Evolutionary conservation across 345 rosid genomes (phyloP).

Genomic region (Viola odorata): DNA sequence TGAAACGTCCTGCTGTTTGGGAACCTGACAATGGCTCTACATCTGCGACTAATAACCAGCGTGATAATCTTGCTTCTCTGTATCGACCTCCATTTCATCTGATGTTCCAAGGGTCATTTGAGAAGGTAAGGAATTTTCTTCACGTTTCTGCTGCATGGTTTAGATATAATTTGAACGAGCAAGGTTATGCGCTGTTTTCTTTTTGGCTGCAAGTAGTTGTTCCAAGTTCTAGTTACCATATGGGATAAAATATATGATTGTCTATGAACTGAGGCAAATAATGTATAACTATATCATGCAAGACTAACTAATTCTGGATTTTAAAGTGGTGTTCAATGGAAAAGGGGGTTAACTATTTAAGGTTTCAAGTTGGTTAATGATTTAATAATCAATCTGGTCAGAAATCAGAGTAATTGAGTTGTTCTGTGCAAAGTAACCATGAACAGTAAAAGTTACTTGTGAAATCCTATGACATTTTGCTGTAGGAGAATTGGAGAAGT

Average conservation of each 20-base stretch:
- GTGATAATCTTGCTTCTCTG: slow-evolving; percentile 89
- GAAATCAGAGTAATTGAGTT: no score
- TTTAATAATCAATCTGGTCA: no score
- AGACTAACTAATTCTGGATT: no score
- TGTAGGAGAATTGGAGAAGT: no score
- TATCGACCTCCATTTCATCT: slow-evolving; percentile 91
- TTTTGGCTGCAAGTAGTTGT: background rate
- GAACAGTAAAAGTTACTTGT: no score
- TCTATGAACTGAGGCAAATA: background rate
- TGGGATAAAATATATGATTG: background rate
- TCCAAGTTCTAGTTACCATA: background rate
- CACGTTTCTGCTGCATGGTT: background rate
- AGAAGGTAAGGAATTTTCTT: slow-evolving; percentile 41
- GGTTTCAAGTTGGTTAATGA: no score
- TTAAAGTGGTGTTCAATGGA: no score
- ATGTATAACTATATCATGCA: no score
- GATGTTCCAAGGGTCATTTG: slow-evolving; percentile 87
- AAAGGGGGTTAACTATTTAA: no score
- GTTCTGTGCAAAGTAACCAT: no score
- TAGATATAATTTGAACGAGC: background rate
- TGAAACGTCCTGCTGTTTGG: slow-evolving; percentile 81
- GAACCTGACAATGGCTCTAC: slow-evolving; percentile 57
- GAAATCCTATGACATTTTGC: no score
- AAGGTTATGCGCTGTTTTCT: no score
- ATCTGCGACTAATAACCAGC: slow-evolving; percentile 48